These are phyloP conservation scores for Sicyos baderoa DNA, from an alignment of 306 rosid genomes.

Conservation along the genomic window DNA sequence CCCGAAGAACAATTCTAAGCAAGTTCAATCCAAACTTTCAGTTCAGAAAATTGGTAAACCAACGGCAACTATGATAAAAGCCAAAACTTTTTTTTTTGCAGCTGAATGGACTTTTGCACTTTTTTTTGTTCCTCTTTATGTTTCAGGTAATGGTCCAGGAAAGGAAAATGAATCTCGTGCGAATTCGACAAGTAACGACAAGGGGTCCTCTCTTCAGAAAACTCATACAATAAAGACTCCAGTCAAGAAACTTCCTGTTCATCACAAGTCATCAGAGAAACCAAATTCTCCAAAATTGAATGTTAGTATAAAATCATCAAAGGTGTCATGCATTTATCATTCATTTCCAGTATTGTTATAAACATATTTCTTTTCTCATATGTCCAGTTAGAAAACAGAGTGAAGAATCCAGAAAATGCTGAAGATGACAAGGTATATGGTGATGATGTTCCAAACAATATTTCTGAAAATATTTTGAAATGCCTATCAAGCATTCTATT, in stretches of 20 bases:
- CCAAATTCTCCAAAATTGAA: slow-evolving; percentile 36
- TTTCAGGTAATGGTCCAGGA: slow-evolving; percentile 45
- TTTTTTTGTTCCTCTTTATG: slow-evolving; percentile 18
- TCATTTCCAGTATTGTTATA: neutral
- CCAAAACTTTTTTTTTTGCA: neutral
- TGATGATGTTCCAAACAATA: slow-evolving; percentile 60
- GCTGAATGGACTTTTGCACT: slow-evolving; percentile 10
- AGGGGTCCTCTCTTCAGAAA: slow-evolving; percentile 29
- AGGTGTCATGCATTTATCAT: neutral
- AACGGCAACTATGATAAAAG: too few relatives aligned
- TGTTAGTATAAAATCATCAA: slow-evolving; percentile 27
- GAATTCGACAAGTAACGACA: slow-evolving; percentile 32
- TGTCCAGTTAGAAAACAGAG: slow-evolving; percentile 45
- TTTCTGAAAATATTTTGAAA: slow-evolving; percentile 68
- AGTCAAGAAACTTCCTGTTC: slow-evolving; percentile 34
- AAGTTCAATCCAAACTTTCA: slow-evolving; percentile 27
- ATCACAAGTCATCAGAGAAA: slow-evolving; percentile 41
- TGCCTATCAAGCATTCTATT: slow-evolving; percentile 70
- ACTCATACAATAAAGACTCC: slow-evolving; percentile 25
- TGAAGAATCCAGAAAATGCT: slow-evolving; percentile 27
- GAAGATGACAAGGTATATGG: slow-evolving; percentile 28
- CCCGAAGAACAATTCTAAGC: slow-evolving; percentile 27
- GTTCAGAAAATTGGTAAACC: slow-evolving; percentile 30
- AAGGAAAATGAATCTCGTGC: slow-evolving; percentile 48
- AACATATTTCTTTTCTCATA: slow-evolving; percentile 19